Percentiles rank a stretch among this genome's conserved stretches.
phyloP scores from a whole-genome alignment of 768 basidiomycete genomes.

The Kwoniella sp. region DNA sequence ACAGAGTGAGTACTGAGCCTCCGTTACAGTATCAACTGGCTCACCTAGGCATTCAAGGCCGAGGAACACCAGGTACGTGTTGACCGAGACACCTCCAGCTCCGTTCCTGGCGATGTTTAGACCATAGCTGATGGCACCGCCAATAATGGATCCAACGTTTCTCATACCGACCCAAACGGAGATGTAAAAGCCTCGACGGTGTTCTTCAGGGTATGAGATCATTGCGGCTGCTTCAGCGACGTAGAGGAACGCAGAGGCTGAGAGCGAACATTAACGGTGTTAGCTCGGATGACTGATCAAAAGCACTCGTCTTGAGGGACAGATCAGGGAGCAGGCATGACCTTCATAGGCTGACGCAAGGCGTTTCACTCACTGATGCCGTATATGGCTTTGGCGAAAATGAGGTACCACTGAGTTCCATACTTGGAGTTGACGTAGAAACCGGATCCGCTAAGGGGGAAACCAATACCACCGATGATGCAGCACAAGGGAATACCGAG shows the following conservation, averaged over 20 bases:
- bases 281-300: too few relatives aligned
- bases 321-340: too few relatives aligned
- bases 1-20: not conserved
- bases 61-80: conserved; percentile 9
- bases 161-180: conserved; percentile 18
- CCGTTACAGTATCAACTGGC: not conserved
- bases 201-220: conserved; percentile 12
- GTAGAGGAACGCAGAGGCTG: conserved; percentile 16
- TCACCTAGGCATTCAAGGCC: conserved; percentile 12
- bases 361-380: conserved; percentile 11
- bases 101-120: conserved; percentile 7
- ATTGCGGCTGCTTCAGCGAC: conserved; percentile 14
- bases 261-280: too few relatives aligned
- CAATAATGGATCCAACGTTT: conserved; percentile 14
- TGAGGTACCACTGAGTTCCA: conserved; percentile 8
- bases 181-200: conserved; percentile 14
- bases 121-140: conserved; percentile 10
- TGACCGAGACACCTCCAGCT: conserved; percentile 9
- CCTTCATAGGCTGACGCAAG: too few relatives aligned
- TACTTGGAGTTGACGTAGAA: conserved; percentile 29
- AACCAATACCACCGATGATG: conserved; percentile 23
- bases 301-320: too few relatives aligned
- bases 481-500: conserved; percentile 37
- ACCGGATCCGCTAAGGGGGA: conserved; percentile 22
- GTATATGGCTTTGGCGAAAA: conserved; percentile 10